A percentile compares a stretch with the other conserved stretches of the same genome.
Conservation (phyloP, 2,329 filamentous ascomycete species). For the Arthrinium puccinioides region DNA sequence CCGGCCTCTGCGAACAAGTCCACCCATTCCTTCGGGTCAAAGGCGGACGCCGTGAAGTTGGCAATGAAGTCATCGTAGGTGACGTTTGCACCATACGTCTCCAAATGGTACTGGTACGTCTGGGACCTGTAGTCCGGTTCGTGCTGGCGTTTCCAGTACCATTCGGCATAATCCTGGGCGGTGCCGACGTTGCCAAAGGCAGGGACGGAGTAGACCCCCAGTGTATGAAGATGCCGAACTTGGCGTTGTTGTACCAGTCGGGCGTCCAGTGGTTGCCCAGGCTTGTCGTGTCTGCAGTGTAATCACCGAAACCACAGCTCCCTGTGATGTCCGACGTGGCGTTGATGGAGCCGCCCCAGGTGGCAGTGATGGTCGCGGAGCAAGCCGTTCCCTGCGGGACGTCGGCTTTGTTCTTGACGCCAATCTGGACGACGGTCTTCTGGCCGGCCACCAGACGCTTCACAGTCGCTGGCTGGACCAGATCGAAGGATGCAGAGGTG, state of each 20-base stretch:
- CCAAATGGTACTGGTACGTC: conserved; percentile 36
- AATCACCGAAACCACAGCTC: conserved; percentile 23
- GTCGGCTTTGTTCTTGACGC: conserved; percentile 15
- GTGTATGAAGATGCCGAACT: conserved; percentile 55
- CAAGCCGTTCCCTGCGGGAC: conserved; percentile 14
- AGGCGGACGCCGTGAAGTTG: conserved; percentile 43
- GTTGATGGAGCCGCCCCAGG: not conserved
- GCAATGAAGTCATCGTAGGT: conserved; percentile 50
- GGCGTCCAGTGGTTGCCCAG: conserved; percentile 13
- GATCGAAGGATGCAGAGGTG: conserved; percentile 29
- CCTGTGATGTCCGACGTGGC: conserved; percentile 23
- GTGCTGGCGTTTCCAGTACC: conserved; percentile 4
- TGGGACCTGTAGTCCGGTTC: not conserved
- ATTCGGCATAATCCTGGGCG: conserved; percentile 34
- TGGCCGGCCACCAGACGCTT: conserved; percentile 35
- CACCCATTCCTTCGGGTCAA: conserved; percentile 38
- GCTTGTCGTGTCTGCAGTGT: conserved; percentile 26
- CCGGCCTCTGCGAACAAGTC: conserved; percentile 29
- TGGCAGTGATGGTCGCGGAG: conserved; percentile 4
- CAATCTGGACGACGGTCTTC: conserved; percentile 30
- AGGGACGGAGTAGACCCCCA: conserved; percentile 51
- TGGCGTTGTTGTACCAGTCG: conserved; percentile 35
- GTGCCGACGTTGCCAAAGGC: conserved; percentile 42
- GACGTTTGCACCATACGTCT: conserved; percentile 41
- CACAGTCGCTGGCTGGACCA: conserved; percentile 29